A percentile compares a stretch with the other conserved stretches of the same genome.
phyloP scores from a whole-genome alignment of 2,329 filamentous ascomycete species.

The Periconia sp. region DNA sequence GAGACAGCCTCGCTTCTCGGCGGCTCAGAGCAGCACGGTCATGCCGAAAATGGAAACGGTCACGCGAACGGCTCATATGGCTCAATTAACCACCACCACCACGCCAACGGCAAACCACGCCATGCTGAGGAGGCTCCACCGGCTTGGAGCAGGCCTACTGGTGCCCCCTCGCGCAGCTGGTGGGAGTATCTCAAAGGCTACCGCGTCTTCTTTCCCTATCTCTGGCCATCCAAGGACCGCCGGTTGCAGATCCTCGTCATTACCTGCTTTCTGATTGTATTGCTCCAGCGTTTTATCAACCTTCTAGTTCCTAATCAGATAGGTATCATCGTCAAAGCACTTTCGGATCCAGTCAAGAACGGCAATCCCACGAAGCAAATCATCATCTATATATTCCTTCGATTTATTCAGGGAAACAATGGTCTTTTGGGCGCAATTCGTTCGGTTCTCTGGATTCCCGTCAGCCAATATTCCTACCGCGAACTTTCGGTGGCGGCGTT shows the following conservation, averaged over 20 bases:
- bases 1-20: slow-evolving; percentile 68
- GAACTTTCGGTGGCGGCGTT: slow-evolving; percentile 93
- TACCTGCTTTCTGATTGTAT: slow-evolving; percentile 77
- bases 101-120: slow-evolving; percentile 46
- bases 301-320: slow-evolving; percentile 82
- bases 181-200: slow-evolving; percentile 95
- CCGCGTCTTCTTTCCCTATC: slow-evolving; percentile 90
- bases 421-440: slow-evolving; percentile 82
- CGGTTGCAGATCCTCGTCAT: slow-evolving; percentile 77
- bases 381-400: slow-evolving; percentile 73
- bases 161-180: slow-evolving; percentile 86
- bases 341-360: slow-evolving; percentile 54
- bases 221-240: slow-evolving; percentile 85
- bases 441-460: slow-evolving; percentile 90
- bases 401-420: slow-evolving; percentile 83
- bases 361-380: slow-evolving; percentile 74
- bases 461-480: slow-evolving; percentile 95
- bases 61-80: slow-evolving; percentile 59
- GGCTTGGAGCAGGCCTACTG: slow-evolving; percentile 87
- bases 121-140: slow-evolving; percentile 63
- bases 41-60: slow-evolving; percentile 44
- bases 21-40: slow-evolving; percentile 47
- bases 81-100: slow-evolving; percentile 40
- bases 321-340: slow-evolving; percentile 73
- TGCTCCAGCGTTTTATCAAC: slow-evolving; percentile 82